Conservation (phyloP, 2,329 filamentous ascomycete species). For the Verticillium dahliae region DNA sequence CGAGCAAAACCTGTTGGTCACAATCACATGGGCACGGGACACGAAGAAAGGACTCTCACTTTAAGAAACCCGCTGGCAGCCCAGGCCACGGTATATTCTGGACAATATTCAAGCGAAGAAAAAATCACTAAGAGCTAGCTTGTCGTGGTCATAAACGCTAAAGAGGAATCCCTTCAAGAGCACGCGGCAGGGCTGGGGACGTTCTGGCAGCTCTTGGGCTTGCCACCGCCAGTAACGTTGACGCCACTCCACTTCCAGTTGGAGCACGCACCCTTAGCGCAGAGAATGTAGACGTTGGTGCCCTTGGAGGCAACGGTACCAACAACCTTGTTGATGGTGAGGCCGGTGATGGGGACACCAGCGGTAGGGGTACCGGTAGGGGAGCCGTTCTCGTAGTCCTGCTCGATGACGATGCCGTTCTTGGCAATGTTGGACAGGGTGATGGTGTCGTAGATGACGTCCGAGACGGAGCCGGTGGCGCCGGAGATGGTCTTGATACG, state of each 20-base stretch:
- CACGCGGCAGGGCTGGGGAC: slow-evolving; percentile 15
- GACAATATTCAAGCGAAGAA: not conserved
- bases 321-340: slow-evolving; percentile 35
- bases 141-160: not conserved
- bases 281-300: slow-evolving; percentile 45
- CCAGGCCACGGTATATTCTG: not conserved
- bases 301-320: slow-evolving; percentile 32
- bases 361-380: slow-evolving; percentile 35
- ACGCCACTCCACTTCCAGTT: slow-evolving; percentile 47
- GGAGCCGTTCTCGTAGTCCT: slow-evolving; percentile 40
- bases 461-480: slow-evolving; percentile 34
- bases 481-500: slow-evolving; percentile 42
- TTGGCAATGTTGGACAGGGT: slow-evolving; percentile 33
- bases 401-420: slow-evolving; percentile 30
- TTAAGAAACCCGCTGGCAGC: not conserved
- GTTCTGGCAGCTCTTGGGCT: slow-evolving; percentile 17
- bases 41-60: too few species aligned
- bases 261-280: slow-evolving; percentile 41
- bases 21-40: not conserved
- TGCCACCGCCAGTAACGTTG: slow-evolving; percentile 43
- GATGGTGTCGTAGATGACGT: slow-evolving; percentile 37
- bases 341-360: slow-evolving; percentile 46
- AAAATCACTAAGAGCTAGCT: not conserved
- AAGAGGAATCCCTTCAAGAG: not conserved
- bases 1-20: not conserved